Conservation (phyloP, 805 yeast genomes). For the Citeromyces nyonsensis region DNA sequence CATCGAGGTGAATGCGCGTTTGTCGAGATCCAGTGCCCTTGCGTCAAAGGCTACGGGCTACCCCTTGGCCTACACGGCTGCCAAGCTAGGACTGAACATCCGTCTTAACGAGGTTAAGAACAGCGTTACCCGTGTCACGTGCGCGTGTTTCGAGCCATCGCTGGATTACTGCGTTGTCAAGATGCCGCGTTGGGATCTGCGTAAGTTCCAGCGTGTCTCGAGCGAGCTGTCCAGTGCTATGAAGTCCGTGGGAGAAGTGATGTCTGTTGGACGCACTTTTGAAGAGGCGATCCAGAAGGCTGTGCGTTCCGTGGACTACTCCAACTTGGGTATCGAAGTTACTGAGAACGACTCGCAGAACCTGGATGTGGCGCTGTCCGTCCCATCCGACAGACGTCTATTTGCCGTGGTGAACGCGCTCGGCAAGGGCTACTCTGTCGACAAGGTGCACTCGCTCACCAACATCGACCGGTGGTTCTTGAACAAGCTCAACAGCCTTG, state of each 20-base stretch:
- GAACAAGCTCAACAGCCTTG: slow-evolving; percentile 66
- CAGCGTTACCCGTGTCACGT: slow-evolving; percentile 86
- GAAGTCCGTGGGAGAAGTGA: slow-evolving; percentile 99
- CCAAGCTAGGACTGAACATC: slow-evolving; percentile 85
- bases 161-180: slow-evolving; percentile 93
- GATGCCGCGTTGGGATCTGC: slow-evolving; percentile 98
- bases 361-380: slow-evolving; percentile 83
- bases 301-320: slow-evolving; percentile 90
- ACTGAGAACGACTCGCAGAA: slow-evolving; percentile 78
- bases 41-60: slow-evolving; percentile 99
- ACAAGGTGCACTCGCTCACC: slow-evolving; percentile 81
- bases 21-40: slow-evolving; percentile 95
- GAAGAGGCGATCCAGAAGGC: slow-evolving; percentile 98
- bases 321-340: slow-evolving; percentile 83
- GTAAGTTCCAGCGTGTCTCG: slow-evolving; percentile 88
- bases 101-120: slow-evolving; percentile 85
- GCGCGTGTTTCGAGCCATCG: slow-evolving; percentile 96
- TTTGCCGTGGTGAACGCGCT: slow-evolving; percentile 95
- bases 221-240: slow-evolving; percentile 78
- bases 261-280: slow-evolving; percentile 94
- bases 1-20: slow-evolving; percentile 95
- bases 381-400: slow-evolving; percentile 94
- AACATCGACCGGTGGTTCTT: slow-evolving; percentile 95
- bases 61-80: slow-evolving; percentile 96
- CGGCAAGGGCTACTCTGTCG: slow-evolving; percentile 77